Evolutionary conservation across 768 basidiomycete genomes (phyloP).

Genomic region (Suillus variegatus): DNA sequence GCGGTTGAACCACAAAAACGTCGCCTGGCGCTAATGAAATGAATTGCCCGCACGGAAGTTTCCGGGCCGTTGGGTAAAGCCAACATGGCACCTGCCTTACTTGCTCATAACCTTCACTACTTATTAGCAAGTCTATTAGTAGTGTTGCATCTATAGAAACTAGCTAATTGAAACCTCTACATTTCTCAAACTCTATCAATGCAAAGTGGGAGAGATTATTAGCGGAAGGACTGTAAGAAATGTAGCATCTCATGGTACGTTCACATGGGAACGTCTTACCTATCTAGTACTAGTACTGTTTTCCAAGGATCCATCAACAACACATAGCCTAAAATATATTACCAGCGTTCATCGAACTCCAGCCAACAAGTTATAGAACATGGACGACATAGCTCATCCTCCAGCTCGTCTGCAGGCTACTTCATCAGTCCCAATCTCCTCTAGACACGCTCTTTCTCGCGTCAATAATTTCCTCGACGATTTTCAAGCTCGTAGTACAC

Average conservation of each 20-base stretch:
- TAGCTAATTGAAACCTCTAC: background rate
- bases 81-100: no score
- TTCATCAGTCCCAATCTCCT: constrained; percentile 37
- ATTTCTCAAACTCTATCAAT: background rate
- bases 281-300: no score
- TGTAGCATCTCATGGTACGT: no score
- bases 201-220: background rate
- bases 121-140: background rate
- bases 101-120: background rate
- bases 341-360: background rate
- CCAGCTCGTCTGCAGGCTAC: constrained; percentile 47
- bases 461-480: constrained; percentile 51
- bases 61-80: background rate
- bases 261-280: no score
- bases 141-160: background rate
- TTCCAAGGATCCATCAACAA: no score
- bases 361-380: constrained; percentile 17
- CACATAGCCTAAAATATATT: no score
- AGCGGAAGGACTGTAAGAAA: no score
- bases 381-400: constrained; percentile 51
- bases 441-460: constrained; percentile 40
- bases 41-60: background rate
- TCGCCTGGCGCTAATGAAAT: background rate
- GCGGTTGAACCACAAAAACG: constrained; percentile 1
- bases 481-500: constrained; percentile 46